A percentile compares a stretch with the other conserved stretches of the same genome.
Evolutionary conservation across 257 asterid species (phyloP).

Genomic region (Thymus quinquecostatus): DNA sequence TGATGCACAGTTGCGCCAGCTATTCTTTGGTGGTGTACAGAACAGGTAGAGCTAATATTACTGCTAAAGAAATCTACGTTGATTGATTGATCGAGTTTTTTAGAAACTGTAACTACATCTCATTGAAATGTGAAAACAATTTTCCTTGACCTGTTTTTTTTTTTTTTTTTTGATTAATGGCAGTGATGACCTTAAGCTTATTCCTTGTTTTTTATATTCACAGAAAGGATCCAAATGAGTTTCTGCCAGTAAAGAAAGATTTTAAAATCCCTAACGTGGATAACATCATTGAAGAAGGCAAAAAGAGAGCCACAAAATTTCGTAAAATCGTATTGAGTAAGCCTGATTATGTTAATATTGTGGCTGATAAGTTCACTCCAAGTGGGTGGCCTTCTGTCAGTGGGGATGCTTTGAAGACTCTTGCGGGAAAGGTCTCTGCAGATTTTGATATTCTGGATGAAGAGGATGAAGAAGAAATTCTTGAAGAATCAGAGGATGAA

Average conservation of each 20-base stretch:
- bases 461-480: constrained; percentile 48
- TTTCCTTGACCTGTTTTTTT: neutral
- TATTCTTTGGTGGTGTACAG: constrained; percentile 87
- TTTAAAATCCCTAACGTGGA: constrained; percentile 77
- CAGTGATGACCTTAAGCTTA: constrained; percentile 5
- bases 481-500: constrained; percentile 29
- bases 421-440: constrained; percentile 84
- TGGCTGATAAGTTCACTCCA: constrained; percentile 75
- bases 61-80: neutral
- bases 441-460: constrained; percentile 67
- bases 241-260: constrained; percentile 68
- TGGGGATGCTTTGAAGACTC: constrained; percentile 77
- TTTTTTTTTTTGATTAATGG: neutral
- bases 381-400: constrained; percentile 98
- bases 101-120: neutral
- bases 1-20: constrained; percentile 87
- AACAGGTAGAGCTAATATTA: constrained; percentile 60
- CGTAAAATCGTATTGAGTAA: constrained; percentile 75
- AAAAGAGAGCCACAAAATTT: constrained; percentile 73
- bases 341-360: constrained; percentile 53
- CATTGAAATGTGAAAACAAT: neutral
- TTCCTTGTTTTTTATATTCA: constrained; percentile 30
- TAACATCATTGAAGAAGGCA: constrained; percentile 86
- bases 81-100: neutral
- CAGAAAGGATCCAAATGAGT: constrained; percentile 72